Percentiles rank a stretch among this genome's conserved stretches.
These are phyloP conservation scores for Epichloe brachyelytri DNA, from an alignment of 2,329 filamentous ascomycete genomes.

Conservation along the genomic window DNA sequence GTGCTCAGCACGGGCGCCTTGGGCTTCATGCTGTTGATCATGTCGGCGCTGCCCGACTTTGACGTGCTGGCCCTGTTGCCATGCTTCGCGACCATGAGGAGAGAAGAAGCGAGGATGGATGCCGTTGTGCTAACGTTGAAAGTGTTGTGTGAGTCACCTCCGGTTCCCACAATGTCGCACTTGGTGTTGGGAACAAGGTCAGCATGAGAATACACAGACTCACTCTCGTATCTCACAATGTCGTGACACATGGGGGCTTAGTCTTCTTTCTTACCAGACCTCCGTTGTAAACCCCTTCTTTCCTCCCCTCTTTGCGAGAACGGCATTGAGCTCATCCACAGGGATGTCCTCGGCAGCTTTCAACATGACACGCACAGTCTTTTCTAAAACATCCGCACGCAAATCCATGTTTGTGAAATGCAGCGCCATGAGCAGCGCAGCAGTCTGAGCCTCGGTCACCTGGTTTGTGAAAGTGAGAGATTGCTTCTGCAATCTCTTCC, in stretches of 20 bases:
- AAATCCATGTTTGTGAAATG: constrained; percentile 85
- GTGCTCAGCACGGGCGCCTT: constrained; percentile 60
- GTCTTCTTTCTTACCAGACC: constrained; percentile 52
- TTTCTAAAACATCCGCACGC: constrained; percentile 71
- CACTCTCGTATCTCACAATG: background rate
- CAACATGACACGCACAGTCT: constrained; percentile 75
- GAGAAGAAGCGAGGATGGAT: constrained; percentile 77
- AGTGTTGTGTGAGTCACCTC: constrained; percentile 90
- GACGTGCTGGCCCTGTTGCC: constrained; percentile 93
- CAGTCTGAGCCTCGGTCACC: constrained; percentile 77
- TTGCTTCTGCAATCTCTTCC: constrained; percentile 75
- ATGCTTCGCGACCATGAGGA: constrained; percentile 84
- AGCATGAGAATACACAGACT: constrained; percentile 5
- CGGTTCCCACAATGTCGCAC: constrained; percentile 94
- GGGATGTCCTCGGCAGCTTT: constrained; percentile 64
- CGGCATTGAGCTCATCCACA: constrained; percentile 41
- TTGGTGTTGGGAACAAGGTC: constrained; percentile 20
- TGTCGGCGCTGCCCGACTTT: constrained; percentile 87
- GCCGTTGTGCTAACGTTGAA: constrained; percentile 97
- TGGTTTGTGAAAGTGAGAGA: constrained; percentile 84
- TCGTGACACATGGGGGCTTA: background rate
- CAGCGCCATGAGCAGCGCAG: constrained; percentile 75
- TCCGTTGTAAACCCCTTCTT: constrained; percentile 64
- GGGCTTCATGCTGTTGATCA: constrained; percentile 64
- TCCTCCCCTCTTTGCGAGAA: constrained; percentile 46